phyloP scores from a whole-genome alignment of 768 basidiomycete genomes.

The Podaxis rugospora region DNA sequence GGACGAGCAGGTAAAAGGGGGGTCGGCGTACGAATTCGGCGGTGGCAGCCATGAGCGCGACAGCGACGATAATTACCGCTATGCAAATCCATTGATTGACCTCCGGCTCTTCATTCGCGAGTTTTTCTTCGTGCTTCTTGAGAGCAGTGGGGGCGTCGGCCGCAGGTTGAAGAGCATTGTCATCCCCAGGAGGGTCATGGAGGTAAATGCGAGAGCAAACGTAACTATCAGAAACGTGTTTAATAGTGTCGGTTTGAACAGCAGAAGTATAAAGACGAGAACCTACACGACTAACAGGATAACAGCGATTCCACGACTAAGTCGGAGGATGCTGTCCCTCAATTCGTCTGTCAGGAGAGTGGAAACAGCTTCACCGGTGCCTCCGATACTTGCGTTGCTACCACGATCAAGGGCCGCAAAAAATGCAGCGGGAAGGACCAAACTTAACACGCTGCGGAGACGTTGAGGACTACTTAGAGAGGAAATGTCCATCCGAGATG shows the following conservation, averaged over 20 bases:
- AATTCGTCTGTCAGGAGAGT: conserved; percentile 37
- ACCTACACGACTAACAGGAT: conserved; percentile 58
- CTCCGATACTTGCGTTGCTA: conserved; percentile 12
- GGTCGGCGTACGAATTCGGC: conserved; percentile 57
- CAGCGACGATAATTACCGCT: conserved; percentile 42
- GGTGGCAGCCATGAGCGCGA: conserved; percentile 62
- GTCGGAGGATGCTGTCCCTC: conserved; percentile 44
- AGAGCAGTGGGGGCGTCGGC: conserved; percentile 43
- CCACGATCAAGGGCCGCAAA: conserved; percentile 48
- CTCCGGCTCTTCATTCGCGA: conserved; percentile 41
- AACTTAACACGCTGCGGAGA: conserved; percentile 47
- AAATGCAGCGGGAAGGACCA: conserved; percentile 64
- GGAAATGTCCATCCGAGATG: not conserved
- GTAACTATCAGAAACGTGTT: conserved; percentile 37
- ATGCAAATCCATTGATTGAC: conserved; percentile 64
- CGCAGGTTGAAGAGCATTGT: conserved; percentile 35
- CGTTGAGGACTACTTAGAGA: not conserved
- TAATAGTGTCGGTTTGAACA: not conserved
- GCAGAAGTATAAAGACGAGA: not conserved
- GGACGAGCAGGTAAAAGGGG: not conserved
- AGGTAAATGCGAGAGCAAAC: conserved; percentile 64
- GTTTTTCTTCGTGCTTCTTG: conserved; percentile 31
- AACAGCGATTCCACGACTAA: conserved; percentile 65
- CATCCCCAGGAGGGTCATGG: conserved; percentile 65
- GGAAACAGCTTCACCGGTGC: conserved; percentile 16